These are phyloP conservation scores for Mycena belliarum DNA, from an alignment of 768 basidiomycete species.

Conservation along the genomic window DNA sequence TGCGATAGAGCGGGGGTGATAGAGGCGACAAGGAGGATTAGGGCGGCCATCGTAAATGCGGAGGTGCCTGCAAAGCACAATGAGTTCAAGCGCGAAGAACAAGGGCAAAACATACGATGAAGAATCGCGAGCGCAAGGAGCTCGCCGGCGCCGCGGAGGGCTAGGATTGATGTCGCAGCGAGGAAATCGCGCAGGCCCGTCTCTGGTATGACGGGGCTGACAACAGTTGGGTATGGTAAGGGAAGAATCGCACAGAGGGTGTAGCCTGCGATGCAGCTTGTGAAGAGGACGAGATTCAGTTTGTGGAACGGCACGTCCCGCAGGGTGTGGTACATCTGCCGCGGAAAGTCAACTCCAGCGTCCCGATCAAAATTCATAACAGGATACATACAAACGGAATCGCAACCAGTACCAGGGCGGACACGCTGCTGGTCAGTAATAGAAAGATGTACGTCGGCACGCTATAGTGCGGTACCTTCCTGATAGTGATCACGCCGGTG, in stretches of 20 bases:
- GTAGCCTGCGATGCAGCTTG: neutral
- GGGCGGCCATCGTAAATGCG: neutral
- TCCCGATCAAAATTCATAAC: too few relatives aligned
- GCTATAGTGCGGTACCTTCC: neutral
- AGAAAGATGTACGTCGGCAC: neutral
- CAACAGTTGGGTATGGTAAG: neutral
- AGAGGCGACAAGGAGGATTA: neutral
- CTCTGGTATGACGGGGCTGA: neutral
- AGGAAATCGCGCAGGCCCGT: neutral
- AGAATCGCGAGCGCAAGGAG: neutral
- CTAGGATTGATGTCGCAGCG: neutral
- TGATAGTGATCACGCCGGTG: neutral
- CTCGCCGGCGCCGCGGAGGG: neutral
- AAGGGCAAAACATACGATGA: neutral
- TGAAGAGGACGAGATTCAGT: constrained; percentile 2
- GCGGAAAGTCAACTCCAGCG: too few relatives aligned
- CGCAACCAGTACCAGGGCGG: neutral
- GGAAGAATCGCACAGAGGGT: neutral
- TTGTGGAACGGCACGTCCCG: neutral
- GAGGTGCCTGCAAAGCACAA: neutral
- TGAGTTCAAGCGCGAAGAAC: neutral
- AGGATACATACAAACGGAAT: neutral
- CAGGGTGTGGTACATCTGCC: neutral
- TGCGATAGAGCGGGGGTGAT: neutral
- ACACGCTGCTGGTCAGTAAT: neutral